phyloP scores from a whole-genome alignment of 2,329 filamentous ascomycete species.

The Stromatinia cepivora region DNA sequence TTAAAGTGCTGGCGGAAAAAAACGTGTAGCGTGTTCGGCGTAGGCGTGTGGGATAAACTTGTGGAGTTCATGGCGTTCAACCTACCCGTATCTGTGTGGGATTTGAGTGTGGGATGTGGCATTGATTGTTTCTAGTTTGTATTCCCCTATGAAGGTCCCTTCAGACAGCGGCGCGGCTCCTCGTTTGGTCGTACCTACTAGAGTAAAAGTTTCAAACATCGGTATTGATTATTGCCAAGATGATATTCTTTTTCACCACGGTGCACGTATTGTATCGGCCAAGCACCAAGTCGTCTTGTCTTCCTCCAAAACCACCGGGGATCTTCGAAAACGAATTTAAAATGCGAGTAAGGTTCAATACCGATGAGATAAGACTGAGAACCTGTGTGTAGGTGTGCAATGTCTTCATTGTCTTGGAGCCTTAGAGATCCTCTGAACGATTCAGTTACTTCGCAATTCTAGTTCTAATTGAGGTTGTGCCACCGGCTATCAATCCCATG shows the following conservation, averaged over 20 bases:
- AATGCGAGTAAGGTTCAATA: slow-evolving; percentile 3
- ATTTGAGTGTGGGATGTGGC: slow-evolving; percentile 3
- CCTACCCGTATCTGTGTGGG: neutral
- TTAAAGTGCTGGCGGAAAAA: neutral
- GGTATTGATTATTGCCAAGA: slow-evolving; percentile 1
- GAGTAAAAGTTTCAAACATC: slow-evolving; percentile 1
- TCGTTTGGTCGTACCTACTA: neutral
- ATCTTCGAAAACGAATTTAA: neutral
- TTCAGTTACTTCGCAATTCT: slow-evolving; percentile 1
- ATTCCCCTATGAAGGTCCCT: neutral
- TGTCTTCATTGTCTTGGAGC: neutral
- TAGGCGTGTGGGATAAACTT: slow-evolving; percentile 5
- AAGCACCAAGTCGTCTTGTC: slow-evolving; percentile 1
- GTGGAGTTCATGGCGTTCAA: slow-evolving; percentile 11
- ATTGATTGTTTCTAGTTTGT: slow-evolving; percentile 4
- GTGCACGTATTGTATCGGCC: neutral
- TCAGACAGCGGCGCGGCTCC: slow-evolving; percentile 12
- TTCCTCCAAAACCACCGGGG: neutral
- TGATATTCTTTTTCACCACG: neutral
- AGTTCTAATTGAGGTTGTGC: neutral
- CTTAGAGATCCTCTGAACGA: slow-evolving; percentile 1
- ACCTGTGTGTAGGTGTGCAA: neutral
- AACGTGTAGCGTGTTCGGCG: neutral
- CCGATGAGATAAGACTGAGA: neutral
- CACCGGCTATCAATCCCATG: neutral